Conservation (phyloP, 2,329 filamentous ascomycete genomes). For the Penicillium oxalicum region DNA sequence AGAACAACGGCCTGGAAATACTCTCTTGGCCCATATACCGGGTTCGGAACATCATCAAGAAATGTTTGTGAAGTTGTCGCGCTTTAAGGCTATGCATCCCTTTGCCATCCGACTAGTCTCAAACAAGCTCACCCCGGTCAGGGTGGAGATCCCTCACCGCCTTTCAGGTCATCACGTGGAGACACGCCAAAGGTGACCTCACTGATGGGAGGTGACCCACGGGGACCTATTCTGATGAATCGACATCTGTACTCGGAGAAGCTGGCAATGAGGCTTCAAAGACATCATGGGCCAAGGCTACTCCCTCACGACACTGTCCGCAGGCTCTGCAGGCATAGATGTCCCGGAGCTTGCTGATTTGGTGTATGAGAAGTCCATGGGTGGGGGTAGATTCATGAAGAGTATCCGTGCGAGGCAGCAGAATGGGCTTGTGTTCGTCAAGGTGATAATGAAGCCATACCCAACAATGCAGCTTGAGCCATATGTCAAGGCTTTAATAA, state of each 20-base stretch:
- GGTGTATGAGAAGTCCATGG: conserved; percentile 85
- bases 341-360: conserved; percentile 86
- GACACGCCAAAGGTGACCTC: conserved; percentile 17
- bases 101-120: neutral
- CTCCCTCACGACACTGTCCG: conserved; percentile 84
- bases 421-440: conserved; percentile 87
- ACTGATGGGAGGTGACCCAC: conserved; percentile 11
- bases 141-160: conserved; percentile 14
- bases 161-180: conserved; percentile 17
- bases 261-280: conserved; percentile 27
- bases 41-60: too few relatives aligned
- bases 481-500: conserved; percentile 70
- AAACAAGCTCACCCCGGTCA: conserved; percentile 1
- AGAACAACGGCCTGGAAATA: too few relatives aligned
- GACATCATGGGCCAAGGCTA: conserved; percentile 88
- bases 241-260: conserved; percentile 1
- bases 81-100: too few relatives aligned
- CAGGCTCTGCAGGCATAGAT: conserved; percentile 88
- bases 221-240: conserved; percentile 3
- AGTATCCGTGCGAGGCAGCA: conserved; percentile 84
- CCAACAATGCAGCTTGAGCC: conserved; percentile 70
- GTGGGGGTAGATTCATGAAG: conserved; percentile 92
- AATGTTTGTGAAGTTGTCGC: too few relatives aligned
- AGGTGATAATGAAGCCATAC: conserved; percentile 91
- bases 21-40: too few relatives aligned